Conservation (phyloP, 805 yeast species). For the Suhomyces xylopsoci region DNA sequence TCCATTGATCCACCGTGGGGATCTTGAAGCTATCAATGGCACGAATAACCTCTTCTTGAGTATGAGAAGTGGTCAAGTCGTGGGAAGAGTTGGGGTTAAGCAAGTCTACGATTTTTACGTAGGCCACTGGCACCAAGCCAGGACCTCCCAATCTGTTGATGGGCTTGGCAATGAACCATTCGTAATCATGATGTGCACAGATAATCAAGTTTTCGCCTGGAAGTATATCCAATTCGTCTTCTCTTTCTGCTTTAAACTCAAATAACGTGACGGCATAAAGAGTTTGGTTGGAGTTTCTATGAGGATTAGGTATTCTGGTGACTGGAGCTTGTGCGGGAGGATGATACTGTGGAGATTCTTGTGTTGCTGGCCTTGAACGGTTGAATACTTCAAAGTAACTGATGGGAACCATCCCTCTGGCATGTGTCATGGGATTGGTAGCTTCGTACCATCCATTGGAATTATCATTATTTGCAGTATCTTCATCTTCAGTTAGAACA, state of each 20-base stretch:
- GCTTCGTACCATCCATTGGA: conserved; percentile 83
- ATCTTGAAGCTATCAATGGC: conserved; percentile 64
- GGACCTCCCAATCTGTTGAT: conserved; percentile 95
- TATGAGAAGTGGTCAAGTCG: conserved; percentile 40
- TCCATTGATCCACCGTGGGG: conserved; percentile 97
- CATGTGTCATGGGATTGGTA: conserved; percentile 74
- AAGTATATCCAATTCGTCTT: conserved; percentile 79
- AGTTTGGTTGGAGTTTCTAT: conserved; percentile 37
- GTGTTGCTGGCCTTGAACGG: conserved; percentile 44
- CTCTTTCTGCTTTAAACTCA: conserved; percentile 78
- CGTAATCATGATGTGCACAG: conserved; percentile 94
- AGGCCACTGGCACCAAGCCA: conserved; percentile 90
- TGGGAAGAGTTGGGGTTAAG: conserved; percentile 47
- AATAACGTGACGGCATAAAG: conserved; percentile 83
- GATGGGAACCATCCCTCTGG: conserved; percentile 84
- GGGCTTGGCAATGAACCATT: conserved; percentile 98
- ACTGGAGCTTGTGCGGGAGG: not conserved
- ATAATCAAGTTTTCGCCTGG: conserved; percentile 89
- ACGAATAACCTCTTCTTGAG: conserved; percentile 39
- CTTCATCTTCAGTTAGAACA: conserved; percentile 42
- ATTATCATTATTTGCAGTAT: conserved; percentile 41
- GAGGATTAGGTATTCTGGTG: conserved; percentile 3
- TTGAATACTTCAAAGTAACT: conserved; percentile 77
- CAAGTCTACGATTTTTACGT: conserved; percentile 81
- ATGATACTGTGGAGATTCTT: conserved; percentile 2